These are phyloP conservation scores for Eucalyptus guilfoylei DNA, from an alignment of 345 rosid genomes.

Conservation along the genomic window DNA sequence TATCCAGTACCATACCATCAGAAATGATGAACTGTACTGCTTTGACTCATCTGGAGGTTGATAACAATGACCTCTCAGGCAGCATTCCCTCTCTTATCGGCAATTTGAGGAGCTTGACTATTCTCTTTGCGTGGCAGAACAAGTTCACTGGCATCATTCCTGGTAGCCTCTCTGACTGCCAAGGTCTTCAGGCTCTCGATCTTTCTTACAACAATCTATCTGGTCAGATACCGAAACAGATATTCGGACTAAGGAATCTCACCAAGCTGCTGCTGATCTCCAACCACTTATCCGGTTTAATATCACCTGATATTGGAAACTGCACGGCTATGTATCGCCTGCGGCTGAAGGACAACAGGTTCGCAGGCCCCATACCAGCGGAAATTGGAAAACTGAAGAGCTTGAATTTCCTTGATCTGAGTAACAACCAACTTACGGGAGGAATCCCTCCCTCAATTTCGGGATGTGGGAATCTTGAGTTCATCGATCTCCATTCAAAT, in stretches of 20 bases:
- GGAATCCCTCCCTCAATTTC: conserved; percentile 46
- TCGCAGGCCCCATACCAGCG: conserved; percentile 57
- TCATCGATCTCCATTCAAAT: conserved; percentile 78
- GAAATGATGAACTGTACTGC: conserved; percentile 23
- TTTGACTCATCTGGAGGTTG: conserved; percentile 43
- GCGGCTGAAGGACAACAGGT: conserved; percentile 49
- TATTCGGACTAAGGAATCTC: conserved; percentile 59
- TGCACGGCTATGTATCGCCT: conserved; percentile 60
- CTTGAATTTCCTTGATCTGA: conserved; percentile 67
- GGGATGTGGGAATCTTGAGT: conserved; percentile 61
- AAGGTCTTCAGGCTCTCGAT: conserved; percentile 79
- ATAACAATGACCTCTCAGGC: conserved; percentile 66
- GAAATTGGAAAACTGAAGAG: conserved; percentile 55
- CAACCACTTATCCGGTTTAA: conserved; percentile 60
- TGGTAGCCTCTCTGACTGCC: conserved; percentile 48
- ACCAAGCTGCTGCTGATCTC: conserved; percentile 75
- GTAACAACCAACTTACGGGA: conserved; percentile 55
- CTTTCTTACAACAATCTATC: conserved; percentile 72
- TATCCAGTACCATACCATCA: conserved; percentile 14
- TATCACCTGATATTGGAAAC: conserved; percentile 77
- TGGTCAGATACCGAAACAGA: conserved; percentile 55
- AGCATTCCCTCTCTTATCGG: conserved; percentile 63
- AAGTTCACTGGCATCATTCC: conserved; percentile 71
- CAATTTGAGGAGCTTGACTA: conserved; percentile 50
- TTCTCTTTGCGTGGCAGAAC: conserved; percentile 89